Evolutionary conservation across 1,284 basidiomycete species (phyloP).

Genomic region (Trichosporon sp.): DNA sequence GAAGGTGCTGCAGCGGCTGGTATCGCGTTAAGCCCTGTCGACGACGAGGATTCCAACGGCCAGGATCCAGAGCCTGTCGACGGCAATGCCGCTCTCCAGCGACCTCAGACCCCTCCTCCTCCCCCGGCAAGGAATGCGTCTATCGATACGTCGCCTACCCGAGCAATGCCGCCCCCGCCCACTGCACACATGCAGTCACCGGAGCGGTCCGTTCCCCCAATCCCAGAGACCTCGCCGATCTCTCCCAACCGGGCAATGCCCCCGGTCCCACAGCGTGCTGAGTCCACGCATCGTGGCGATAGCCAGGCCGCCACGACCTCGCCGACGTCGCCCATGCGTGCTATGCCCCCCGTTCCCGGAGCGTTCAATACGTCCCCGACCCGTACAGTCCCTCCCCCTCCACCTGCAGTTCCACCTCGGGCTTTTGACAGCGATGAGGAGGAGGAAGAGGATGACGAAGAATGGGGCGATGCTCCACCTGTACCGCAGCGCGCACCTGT

Average conservation of each 20-base stretch:
- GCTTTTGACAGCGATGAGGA: conserved; percentile 25
- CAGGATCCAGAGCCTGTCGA: conserved; percentile 7
- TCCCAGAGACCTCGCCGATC: neutral
- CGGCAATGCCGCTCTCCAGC: neutral
- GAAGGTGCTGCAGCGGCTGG: conserved; percentile 22
- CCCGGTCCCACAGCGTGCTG: neutral
- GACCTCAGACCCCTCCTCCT: conserved; percentile 17
- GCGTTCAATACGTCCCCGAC: neutral
- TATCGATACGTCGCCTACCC: neutral
- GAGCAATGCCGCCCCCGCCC: neutral
- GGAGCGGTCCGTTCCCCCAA: neutral
- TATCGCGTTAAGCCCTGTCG: conserved; percentile 4
- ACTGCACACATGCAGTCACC: neutral
- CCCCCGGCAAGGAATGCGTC: neutral
- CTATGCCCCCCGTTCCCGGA: neutral
- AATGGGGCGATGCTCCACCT: conserved; percentile 12
- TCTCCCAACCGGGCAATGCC: neutral
- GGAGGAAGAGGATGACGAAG: conserved; percentile 32
- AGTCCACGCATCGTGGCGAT: neutral
- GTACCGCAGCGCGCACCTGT: conserved; percentile 3
- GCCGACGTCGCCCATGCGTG: neutral
- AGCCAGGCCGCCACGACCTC: neutral
- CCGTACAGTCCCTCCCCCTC: neutral
- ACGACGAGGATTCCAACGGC: conserved; percentile 17
- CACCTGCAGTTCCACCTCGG: conserved; percentile 15